Percentiles rank a stretch among this genome's conserved stretches.
These are phyloP conservation scores for Myriosclerotinia scirpicola DNA, from an alignment of 2,329 filamentous ascomycete species.

Conservation along the genomic window DNA sequence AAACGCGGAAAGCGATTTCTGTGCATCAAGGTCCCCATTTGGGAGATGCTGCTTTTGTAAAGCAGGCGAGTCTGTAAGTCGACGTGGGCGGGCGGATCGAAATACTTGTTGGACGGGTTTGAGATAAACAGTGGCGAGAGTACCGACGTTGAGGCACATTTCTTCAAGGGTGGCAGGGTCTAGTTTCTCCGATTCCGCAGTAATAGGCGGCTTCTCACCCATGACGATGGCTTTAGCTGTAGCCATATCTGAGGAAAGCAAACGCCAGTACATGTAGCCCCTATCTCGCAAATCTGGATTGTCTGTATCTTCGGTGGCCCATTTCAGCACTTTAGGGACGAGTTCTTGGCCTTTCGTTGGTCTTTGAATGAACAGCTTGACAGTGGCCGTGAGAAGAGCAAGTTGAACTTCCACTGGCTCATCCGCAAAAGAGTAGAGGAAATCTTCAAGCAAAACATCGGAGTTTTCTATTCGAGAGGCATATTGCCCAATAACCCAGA, in stretches of 20 bases:
- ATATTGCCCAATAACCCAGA: constrained; percentile 99
- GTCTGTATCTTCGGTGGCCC: constrained; percentile 99
- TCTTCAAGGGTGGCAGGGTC: constrained; percentile 91
- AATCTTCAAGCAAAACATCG: constrained; percentile 90
- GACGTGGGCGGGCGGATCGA: constrained; percentile 77
- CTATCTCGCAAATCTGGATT: constrained; percentile 94
- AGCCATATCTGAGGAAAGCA: constrained; percentile 87
- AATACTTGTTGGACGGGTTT: constrained; percentile 98
- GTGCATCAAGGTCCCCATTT: constrained; percentile 52
- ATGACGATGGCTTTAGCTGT: constrained; percentile 88
- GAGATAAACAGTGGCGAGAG: constrained; percentile 92
- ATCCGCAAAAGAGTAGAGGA: constrained; percentile 88
- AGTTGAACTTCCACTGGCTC: constrained; percentile 96
- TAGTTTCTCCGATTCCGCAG: constrained; percentile 90
- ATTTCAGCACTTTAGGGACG: constrained; percentile 92
- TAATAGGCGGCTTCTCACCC: constrained; percentile 96
- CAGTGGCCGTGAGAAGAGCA: constrained; percentile 89
- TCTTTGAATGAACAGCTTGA: constrained; percentile 96
- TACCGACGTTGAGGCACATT: constrained; percentile 95
- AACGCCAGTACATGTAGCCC: constrained; percentile 99
- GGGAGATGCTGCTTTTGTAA: constrained; percentile 72
- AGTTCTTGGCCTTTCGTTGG: constrained; percentile 92
- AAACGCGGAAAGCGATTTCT: constrained; percentile 61
- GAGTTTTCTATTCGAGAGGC: constrained; percentile 97
- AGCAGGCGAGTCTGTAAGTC: constrained; percentile 78